These are phyloP conservation scores for Ceratobasidium sp. DNA, from an alignment of 1,284 basidiomycete species.

Conservation along the genomic window DNA sequence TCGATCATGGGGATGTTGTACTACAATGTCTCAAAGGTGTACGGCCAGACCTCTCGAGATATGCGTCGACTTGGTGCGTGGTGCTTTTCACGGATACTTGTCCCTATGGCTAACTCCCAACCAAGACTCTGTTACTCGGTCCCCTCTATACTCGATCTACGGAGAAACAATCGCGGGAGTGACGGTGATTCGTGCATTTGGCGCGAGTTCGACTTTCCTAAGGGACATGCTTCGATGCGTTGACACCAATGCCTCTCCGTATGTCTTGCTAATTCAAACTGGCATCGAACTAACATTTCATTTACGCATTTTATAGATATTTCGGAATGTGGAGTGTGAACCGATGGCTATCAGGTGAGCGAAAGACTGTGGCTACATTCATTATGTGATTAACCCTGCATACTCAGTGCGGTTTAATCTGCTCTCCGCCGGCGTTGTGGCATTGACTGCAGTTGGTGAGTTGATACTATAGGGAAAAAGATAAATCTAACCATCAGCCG, in stretches of 20 bases:
- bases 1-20: slow-evolving; percentile 71
- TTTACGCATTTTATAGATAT: slow-evolving; percentile 64
- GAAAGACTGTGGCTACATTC: slow-evolving; percentile 7
- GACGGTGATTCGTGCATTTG: slow-evolving; percentile 83
- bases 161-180: slow-evolving; percentile 89
- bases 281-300: too few species aligned
- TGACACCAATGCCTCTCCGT: slow-evolving; percentile 67
- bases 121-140: slow-evolving; percentile 85
- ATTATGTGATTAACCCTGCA: slow-evolving; percentile 76
- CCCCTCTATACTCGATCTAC: slow-evolving; percentile 91
- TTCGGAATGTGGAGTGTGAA: slow-evolving; percentile 90
- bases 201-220: slow-evolving; percentile 86
- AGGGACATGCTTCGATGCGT: slow-evolving; percentile 85
- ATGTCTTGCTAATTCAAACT: too few species aligned
- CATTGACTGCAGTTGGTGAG: slow-evolving; percentile 66
- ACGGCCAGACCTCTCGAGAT: slow-evolving; percentile 88
- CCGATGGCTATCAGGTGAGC: slow-evolving; percentile 53
- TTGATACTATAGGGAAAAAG: background rate
- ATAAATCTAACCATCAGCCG: background rate
- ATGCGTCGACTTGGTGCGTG: slow-evolving; percentile 81
- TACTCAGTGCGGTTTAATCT: slow-evolving; percentile 85
- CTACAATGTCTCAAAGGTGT: slow-evolving; percentile 73
- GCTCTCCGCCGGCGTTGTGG: slow-evolving; percentile 76
- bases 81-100: background rate
- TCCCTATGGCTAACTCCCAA: background rate